A percentile compares a stretch with the other conserved stretches of the same genome.
Evolutionary conservation across 345 rosid species (phyloP).

Genomic region (Zanthoxylum bungeanum): DNA sequence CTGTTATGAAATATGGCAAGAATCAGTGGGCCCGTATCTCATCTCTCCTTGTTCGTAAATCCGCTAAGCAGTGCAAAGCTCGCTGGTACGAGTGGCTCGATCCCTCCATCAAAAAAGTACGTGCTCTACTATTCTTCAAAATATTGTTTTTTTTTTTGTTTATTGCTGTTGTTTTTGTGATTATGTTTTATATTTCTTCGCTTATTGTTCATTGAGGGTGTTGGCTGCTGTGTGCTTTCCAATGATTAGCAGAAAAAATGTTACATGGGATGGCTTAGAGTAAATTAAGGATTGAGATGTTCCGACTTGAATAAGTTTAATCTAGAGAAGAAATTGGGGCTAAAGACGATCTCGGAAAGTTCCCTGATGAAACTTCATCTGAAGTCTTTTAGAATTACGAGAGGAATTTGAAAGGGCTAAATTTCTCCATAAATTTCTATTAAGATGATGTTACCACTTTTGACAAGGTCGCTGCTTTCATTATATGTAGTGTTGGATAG

Average conservation of each 20-base stretch:
- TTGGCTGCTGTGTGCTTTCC: neutral
- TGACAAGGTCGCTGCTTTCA: neutral
- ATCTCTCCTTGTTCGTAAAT: slow-evolving; percentile 94
- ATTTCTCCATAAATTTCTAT: neutral
- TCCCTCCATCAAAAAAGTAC: slow-evolving; percentile 94
- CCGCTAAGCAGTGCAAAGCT: slow-evolving; percentile 99
- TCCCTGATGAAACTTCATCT: neutral
- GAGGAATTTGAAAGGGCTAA: neutral
- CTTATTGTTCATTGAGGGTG: neutral
- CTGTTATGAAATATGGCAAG: slow-evolving; percentile 98
- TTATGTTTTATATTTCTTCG: neutral
- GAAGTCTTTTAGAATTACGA: neutral
- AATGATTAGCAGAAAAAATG: neutral
- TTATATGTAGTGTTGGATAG: neutral
- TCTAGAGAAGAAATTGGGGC: neutral
- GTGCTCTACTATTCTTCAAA: neutral
- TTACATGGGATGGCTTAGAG: neutral
- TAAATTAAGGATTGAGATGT: neutral
- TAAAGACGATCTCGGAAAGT: neutral
- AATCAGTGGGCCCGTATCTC: slow-evolving; percentile 99
- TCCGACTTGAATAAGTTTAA: neutral
- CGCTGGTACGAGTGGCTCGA: slow-evolving; percentile 99
- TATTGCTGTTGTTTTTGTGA: neutral
- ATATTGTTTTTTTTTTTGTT: neutral
- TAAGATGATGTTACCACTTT: neutral